phyloP scores from a whole-genome alignment of 257 asterid species.

The Scutellaria baicalensis region DNA sequence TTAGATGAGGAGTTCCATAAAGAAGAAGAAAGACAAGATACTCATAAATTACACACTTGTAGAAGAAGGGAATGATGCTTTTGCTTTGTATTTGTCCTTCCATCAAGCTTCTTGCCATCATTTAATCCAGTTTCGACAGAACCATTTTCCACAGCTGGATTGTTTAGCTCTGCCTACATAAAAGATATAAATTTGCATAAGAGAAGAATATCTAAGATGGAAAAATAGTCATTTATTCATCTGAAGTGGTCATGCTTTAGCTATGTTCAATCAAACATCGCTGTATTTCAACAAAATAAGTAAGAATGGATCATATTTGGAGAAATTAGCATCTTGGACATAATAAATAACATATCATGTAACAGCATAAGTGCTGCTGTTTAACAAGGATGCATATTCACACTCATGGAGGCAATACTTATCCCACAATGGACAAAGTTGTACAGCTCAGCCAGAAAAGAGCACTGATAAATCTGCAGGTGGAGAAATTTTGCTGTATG shows the following conservation, averaged over 20 bases:
- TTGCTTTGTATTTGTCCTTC: slow-evolving; percentile 18
- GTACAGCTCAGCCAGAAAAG: neutral
- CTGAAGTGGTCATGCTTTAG: neutral
- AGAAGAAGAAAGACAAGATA: neutral
- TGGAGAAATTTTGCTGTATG: neutral
- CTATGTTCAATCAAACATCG: neutral
- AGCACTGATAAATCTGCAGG: no score
- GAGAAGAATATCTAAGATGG: neutral
- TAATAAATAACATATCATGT: neutral
- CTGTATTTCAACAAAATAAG: neutral
- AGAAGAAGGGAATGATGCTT: slow-evolving; percentile 83
- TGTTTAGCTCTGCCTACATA: slow-evolving; percentile 73
- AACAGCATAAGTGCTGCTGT: neutral
- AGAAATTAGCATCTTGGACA: neutral
- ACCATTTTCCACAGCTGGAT: slow-evolving; percentile 44
- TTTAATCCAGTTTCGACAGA: slow-evolving; percentile 33
- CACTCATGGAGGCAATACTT: neutral
- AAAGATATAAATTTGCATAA: neutral
- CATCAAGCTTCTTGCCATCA: slow-evolving; percentile 32
- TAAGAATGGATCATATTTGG: neutral
- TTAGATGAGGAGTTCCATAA: neutral
- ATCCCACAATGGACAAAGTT: neutral
- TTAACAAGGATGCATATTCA: no score
- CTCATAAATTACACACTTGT: slow-evolving; percentile 39
- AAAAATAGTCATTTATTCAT: neutral